Evolutionary conservation across 1,284 basidiomycete genomes (phyloP).

Genomic region (Fomitopsis betulina): DNA sequence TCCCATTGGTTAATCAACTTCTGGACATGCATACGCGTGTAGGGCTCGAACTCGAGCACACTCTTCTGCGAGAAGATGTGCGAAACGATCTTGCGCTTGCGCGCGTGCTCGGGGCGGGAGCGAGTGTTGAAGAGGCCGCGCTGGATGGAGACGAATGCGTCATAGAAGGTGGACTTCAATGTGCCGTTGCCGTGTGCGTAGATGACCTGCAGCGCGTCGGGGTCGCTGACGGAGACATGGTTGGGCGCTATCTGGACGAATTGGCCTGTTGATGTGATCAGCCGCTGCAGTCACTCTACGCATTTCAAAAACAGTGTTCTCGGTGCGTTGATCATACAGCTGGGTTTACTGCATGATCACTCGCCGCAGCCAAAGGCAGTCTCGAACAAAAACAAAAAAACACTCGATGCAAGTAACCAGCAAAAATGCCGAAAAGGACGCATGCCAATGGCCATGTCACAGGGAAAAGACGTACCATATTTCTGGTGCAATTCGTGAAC

Average conservation of each 20-base stretch:
- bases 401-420: too few species aligned
- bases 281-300: not conserved
- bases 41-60: slow-evolving; percentile 77
- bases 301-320: not conserved
- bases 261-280: slow-evolving; percentile 42
- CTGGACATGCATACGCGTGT: slow-evolving; percentile 60
- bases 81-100: slow-evolving; percentile 87
- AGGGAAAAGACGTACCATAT: slow-evolving; percentile 60
- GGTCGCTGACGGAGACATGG: slow-evolving; percentile 80
- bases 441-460: too few species aligned
- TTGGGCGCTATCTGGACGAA: slow-evolving; percentile 87
- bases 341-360: not conserved
- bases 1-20: slow-evolving; percentile 78
- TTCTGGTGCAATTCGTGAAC: slow-evolving; percentile 77
- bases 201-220: slow-evolving; percentile 68
- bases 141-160: slow-evolving; percentile 60
- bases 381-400: too few species aligned
- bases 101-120: slow-evolving; percentile 75
- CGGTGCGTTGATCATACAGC: not conserved
- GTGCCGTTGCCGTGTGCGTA: slow-evolving; percentile 80
- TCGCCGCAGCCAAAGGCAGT: too few species aligned
- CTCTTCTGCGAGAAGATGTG: slow-evolving; percentile 86
- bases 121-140: slow-evolving; percentile 86
- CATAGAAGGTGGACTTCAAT: slow-evolving; percentile 79
- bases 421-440: not conserved